Base-by-base conservation (phyloP, 1,284 basidiomycete genomes). In the Paramarasmius palmivorus region DNA sequence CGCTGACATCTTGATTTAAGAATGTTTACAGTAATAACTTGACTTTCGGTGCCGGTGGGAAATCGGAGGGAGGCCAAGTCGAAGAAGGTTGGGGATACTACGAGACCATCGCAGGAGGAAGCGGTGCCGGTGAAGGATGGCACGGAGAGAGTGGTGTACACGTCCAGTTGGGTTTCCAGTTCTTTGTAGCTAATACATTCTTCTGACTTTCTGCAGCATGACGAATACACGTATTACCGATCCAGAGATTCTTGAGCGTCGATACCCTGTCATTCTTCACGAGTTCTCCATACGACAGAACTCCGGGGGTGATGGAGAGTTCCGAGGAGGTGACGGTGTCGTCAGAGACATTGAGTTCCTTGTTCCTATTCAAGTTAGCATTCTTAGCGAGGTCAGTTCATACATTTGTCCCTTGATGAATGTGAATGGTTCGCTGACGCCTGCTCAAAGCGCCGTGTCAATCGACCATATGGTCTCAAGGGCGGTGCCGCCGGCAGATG, bases 71-170 rank as follows among this genome's bases (percentile, higher is more conserved):
- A 46, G 94, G 92, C 0, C 84, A 83, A 41, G 82, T 81, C 59
- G 78, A 81, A 57, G 81, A 86, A 37, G 95, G 95, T 15, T 98
- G 93, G 87, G 95, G 95, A 1, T 97, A 96, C 72, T 97, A 97
- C 68, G 95, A 97, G 89, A 96, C 92, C 0, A 96, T 98, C 53
- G 92, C 92, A 7, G 95, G 95, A 10, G 95, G 95, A 3, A 91
- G 90, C 4, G 95, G 95, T 2, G 95, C 95, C 0, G 95, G 95
- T 0, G 90, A 92, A 1, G 74, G 74, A 5, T 98, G 94, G 94
- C 84, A 95, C 62, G 95, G 95, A 4, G 92, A 90, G 3, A 90
- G 89, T 10, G 92, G 90, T 4, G 88, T 93, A 5, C 91, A 50
- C 40, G n/a, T 22, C n/a, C 20, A 17, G n/a, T 22, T 40, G 20